Base-by-base conservation (phyloP, 163 green algal genomes). In the Trebouxia gelatinosa region DNA sequence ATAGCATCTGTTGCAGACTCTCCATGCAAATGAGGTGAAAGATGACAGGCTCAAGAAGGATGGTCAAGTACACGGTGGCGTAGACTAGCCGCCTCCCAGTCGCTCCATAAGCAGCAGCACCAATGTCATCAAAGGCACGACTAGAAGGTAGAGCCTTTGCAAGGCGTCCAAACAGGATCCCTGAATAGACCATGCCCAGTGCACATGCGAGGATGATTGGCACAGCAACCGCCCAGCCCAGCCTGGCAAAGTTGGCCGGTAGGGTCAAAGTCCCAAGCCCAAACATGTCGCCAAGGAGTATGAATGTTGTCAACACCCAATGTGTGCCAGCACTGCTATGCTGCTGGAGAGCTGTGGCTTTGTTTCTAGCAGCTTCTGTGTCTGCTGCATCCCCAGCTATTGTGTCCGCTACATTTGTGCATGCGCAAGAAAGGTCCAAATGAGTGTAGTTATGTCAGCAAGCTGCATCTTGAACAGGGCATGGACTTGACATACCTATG, bases 11-110 rank as follows among this genome's bases (percentile, higher is more conserved):
- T 43, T 76, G 31, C 37, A 87, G 46, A 5, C 75, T 75, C 58
- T 87, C 79, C 58, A 80, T 64, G 76, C 75, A 79, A 7, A 61
- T 85, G 32, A 85, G 29, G 43, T 87, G 82, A 9, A 87, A 77
- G 34, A 87, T 82, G 40, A 79, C 77, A 7, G 82, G 82, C 37
- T 80, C 72, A n/a, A 74, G 68, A 1, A 83, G 37, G 38, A 87
- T 83, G 1, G 77, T 66, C 17, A 82, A 29, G 70, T 87, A 87
- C 0, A 87, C 74, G 21, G 82, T 87, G 38, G 35, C 70, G 71
- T 79, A 87, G 40, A 87, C 82, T 32, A 85, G 54, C 6, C 50
- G 43, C 34, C 70, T 78, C 23, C 82, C 82, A 21, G 28, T 26
- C 17, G 28, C 71, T 19, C 82, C 80, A 50, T 66, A 59, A 9